These are phyloP conservation scores for Cornus florida DNA, from an alignment of 148 eudicot species.

Conservation along the genomic window DNA sequence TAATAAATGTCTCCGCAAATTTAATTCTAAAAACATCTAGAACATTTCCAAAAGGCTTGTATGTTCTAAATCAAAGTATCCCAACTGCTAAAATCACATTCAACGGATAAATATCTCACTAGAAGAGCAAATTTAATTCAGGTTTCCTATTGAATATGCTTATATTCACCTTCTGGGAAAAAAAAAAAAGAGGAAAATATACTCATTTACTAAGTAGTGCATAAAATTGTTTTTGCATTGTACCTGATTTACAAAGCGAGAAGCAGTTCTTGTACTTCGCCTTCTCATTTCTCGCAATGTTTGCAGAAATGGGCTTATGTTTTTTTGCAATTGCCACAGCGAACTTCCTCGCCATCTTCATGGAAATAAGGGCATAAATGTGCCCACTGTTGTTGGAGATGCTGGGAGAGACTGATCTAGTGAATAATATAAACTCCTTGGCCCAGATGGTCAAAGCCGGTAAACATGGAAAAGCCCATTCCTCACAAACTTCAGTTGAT, in stretches of 20 bases:
- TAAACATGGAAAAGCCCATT: too few species aligned
- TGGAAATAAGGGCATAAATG: background rate
- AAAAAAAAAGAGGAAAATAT: too few species aligned
- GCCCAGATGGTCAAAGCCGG: background rate
- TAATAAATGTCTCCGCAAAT: background rate
- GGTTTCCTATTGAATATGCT: background rate
- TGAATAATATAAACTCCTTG: background rate
- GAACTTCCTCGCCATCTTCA: background rate
- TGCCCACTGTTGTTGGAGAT: background rate
- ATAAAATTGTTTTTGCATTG: background rate
- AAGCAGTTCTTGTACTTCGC: background rate
- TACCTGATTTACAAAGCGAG: conserved; percentile 2
- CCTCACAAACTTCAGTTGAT: too few species aligned
- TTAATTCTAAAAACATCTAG: background rate
- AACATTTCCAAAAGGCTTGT: background rate
- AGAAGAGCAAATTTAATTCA: background rate
- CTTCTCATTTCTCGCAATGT: background rate
- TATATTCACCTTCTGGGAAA: too few species aligned
- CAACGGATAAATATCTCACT: background rate
- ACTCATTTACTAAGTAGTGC: background rate
- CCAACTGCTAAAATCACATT: too few species aligned
- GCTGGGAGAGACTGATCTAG: background rate
- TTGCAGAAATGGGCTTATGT: background rate
- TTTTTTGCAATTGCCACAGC: background rate
- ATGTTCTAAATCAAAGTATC: too few species aligned